Evolutionary conservation across 2,329 filamentous ascomycete genomes (phyloP), one percentile per base, ranked within the genome.

Genomic region (Alternaria infectoria): DNA sequence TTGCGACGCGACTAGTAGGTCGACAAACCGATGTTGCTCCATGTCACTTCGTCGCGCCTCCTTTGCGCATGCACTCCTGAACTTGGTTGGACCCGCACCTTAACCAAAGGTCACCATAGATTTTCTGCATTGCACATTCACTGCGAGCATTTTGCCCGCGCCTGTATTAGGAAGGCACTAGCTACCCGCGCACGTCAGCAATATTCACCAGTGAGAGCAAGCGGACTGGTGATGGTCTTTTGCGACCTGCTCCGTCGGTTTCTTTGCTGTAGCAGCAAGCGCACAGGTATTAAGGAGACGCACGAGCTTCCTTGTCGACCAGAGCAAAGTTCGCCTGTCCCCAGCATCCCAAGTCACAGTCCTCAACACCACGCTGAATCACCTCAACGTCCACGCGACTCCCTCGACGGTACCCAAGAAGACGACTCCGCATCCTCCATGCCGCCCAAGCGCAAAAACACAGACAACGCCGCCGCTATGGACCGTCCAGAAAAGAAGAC

Each of bases 401-500:
- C 51, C 25, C 15, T 17, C 49, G 40, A 61, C 61, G 23, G 54
- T 15, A 26, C 51, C 4, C 43, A 60, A 43, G 36, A 59, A 45
- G 21, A 60, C 30, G 10, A 52, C 30, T 23, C 26, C 15, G 30
- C n/a, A 30, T 44, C 10, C 32, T 47, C 25, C 21, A 67, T 67
- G 65, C 47, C 55, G 45, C 65, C 65, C 26, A 67, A 67, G 51
- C 65, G 65, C 44, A 67, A 67, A 46, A 56, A 25, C 15, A 44
- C 55, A 7, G 62, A 58, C 5, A 28, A 44, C 6, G 36, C 43
- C 12, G 59, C 40, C 15, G 30, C 47, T 9, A 55, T 47, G 45
- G 52, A 45, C 11, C 54, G 47, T 46, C 30, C 58, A 3, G 62
- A 46, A 15, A 65, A 62, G 55, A 65, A 54, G 23, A 21, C 58